A percentile compares a stretch with the other conserved stretches of the same genome.
Evolutionary conservation across 495 filamentous ascomycete species (phyloP).

Genomic region (Aspergillus carlsbadensis): DNA sequence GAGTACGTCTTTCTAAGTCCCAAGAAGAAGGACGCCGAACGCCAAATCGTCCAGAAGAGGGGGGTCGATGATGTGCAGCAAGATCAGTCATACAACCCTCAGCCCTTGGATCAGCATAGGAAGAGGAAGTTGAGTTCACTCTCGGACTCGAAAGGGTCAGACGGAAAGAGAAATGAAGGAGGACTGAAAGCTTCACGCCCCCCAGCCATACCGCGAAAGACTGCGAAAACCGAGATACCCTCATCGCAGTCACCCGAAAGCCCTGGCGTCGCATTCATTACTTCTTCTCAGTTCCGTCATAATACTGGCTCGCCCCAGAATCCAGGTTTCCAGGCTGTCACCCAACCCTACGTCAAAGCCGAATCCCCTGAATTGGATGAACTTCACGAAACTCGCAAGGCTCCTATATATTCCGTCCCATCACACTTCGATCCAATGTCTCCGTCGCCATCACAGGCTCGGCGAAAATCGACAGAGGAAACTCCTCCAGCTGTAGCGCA

Average conservation of each 20-base stretch:
- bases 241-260: constrained; percentile 50
- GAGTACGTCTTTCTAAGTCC: constrained; percentile 33
- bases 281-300: constrained; percentile 39
- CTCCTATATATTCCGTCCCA: neutral
- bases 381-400: constrained; percentile 8
- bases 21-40: constrained; percentile 10
- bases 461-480: neutral
- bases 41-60: neutral
- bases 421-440: neutral
- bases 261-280: constrained; percentile 38
- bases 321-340: constrained; percentile 5
- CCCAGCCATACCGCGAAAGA: constrained; percentile 37
- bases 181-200: neutral
- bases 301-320: constrained; percentile 33
- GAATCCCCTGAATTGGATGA: constrained; percentile 18
- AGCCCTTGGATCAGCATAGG: constrained; percentile 15
- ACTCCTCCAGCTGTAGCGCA: neutral
- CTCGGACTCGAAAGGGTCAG: neutral
- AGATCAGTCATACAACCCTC: neutral
- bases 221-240: constrained; percentile 36
- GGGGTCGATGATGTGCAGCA: neutral
- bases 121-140: constrained; percentile 21
- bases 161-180: neutral
- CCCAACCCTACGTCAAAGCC: constrained; percentile 21
- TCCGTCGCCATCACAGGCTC: neutral